These are phyloP conservation scores for Omphalotus guepiniiformis DNA, from an alignment of 768 basidiomycete species.

Conservation along the genomic window DNA sequence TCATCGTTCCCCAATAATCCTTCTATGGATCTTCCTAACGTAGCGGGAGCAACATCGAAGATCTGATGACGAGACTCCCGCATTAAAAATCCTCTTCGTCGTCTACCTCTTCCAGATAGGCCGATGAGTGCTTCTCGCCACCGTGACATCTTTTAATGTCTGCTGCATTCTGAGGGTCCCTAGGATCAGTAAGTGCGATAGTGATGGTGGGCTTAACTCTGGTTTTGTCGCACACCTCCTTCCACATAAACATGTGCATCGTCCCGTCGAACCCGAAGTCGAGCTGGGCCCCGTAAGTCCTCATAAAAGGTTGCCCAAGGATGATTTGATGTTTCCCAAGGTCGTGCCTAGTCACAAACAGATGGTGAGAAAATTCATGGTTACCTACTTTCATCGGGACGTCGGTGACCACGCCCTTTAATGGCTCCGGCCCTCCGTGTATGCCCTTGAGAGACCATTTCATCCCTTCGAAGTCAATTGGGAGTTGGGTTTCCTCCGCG, in stretches of 20 bases:
- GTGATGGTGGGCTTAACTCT: neutral
- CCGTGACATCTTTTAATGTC: neutral
- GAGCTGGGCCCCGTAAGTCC: slow-evolving; percentile 5
- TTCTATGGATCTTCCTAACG: slow-evolving; percentile 15
- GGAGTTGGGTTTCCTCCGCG: neutral
- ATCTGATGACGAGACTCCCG: neutral
- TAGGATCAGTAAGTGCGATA: neutral
- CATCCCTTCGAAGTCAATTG: slow-evolving; percentile 52
- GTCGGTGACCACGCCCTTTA: slow-evolving; percentile 16
- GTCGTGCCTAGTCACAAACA: slow-evolving; percentile 16
- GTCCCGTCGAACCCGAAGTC: slow-evolving; percentile 1
- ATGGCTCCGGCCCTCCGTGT: slow-evolving; percentile 11
- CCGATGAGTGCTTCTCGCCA: neutral
- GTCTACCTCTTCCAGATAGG: neutral
- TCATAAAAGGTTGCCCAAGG: slow-evolving; percentile 16
- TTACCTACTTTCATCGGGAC: slow-evolving; percentile 14
- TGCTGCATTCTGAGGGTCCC: slow-evolving; percentile 1
- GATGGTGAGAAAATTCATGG: slow-evolving; percentile 21
- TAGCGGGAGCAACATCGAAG: slow-evolving; percentile 11
- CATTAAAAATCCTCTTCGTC: neutral
- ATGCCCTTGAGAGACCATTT: slow-evolving; percentile 24
- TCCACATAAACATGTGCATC: slow-evolving; percentile 1
- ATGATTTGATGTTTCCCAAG: slow-evolving; percentile 13
- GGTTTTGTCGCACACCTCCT: neutral
- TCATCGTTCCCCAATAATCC: slow-evolving; percentile 7